Conservation (phyloP, 371 early-diverging fungal genomes). For the Batkoa obscura region DNA sequence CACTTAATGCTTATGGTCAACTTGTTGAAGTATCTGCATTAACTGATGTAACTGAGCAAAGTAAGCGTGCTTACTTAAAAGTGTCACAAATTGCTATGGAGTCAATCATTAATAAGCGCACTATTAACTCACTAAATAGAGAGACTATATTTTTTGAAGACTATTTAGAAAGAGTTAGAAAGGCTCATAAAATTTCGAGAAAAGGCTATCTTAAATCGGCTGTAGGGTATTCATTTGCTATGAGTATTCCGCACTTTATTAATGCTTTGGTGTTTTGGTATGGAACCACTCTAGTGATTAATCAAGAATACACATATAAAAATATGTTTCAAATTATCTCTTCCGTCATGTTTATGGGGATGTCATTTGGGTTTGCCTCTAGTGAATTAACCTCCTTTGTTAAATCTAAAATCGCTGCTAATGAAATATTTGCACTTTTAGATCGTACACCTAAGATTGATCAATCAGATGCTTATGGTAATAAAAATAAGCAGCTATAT, state of each 20-base stretch:
- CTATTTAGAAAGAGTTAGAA: slow-evolving; percentile 32
- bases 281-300: slow-evolving; percentile 20
- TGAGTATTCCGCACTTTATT: slow-evolving; percentile 39
- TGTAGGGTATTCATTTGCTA: slow-evolving; percentile 43
- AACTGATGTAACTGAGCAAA: slow-evolving; percentile 30
- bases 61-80: slow-evolving; percentile 40
- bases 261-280: slow-evolving; percentile 30
- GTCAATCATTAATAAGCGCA: slow-evolving; percentile 65
- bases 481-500: slow-evolving; percentile 16
- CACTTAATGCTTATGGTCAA: slow-evolving; percentile 21
- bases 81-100: slow-evolving; percentile 63
- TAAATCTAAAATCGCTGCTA: slow-evolving; percentile 45
- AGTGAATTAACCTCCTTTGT: slow-evolving; percentile 19
- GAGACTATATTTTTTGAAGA: slow-evolving; percentile 39
- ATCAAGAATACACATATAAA: slow-evolving; percentile 21
- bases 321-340: slow-evolving; percentile 45
- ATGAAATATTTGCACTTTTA: slow-evolving; percentile 51
- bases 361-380: slow-evolving; percentile 25
- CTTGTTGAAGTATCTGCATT: slow-evolving; percentile 14
- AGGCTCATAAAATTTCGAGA: slow-evolving; percentile 41
- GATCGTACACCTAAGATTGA: slow-evolving; percentile 23
- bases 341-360: slow-evolving; percentile 40
- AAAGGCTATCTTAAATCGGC: slow-evolving; percentile 29
- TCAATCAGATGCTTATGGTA: slow-evolving; percentile 35
- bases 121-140: slow-evolving; percentile 62